Conservation (phyloP, 306 rosid species). For the Quercus alba region DNA sequence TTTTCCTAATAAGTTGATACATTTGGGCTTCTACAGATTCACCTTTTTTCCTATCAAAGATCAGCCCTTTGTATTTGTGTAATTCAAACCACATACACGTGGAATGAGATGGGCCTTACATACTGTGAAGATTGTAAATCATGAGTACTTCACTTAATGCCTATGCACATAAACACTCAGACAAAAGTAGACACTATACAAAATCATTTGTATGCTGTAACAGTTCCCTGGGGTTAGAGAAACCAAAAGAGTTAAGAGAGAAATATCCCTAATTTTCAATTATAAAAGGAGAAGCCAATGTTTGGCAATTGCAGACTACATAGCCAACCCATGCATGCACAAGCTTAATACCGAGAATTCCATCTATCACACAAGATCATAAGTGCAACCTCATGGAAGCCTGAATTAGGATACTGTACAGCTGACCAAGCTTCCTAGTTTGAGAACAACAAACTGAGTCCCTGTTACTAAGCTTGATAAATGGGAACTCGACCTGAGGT, state of each 20-base stretch:
- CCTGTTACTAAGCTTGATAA: background rate
- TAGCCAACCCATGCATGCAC: background rate
- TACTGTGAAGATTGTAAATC: background rate
- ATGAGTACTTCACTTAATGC: background rate
- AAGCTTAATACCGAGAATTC: background rate
- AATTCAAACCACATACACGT: background rate
- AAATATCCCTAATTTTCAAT: background rate
- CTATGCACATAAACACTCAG: too few relatives aligned
- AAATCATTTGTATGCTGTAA: too few relatives aligned
- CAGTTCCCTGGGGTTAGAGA: too few relatives aligned
- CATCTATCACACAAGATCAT: background rate
- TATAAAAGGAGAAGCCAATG: background rate
- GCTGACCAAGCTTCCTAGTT: background rate
- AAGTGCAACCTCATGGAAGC: background rate
- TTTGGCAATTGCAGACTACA: background rate
- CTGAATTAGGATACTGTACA: background rate
- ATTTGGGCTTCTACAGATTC: too few relatives aligned
- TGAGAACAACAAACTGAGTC: background rate
- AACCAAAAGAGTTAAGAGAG: background rate
- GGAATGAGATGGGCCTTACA: background rate
- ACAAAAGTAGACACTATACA: too few relatives aligned
- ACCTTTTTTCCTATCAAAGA: too few relatives aligned
- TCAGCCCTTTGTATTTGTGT: too few relatives aligned
- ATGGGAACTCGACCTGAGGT: constrained; percentile 1
- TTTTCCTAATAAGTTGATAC: too few relatives aligned